Conservation (phyloP, 1,284 basidiomycete genomes). For the Irpex rosettiformis region DNA sequence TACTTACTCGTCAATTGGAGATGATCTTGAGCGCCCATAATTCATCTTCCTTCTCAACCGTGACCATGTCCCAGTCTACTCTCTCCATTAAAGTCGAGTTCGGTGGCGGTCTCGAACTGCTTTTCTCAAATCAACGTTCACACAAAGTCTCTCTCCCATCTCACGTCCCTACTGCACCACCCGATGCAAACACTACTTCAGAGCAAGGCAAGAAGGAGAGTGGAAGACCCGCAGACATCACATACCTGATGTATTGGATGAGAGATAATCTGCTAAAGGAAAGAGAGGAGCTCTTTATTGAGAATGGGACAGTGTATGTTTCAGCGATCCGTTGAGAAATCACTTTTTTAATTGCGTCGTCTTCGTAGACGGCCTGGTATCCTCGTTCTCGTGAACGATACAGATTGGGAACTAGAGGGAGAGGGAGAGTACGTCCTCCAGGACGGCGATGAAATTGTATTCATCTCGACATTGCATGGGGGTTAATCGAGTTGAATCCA, state of each 20-base stretch:
- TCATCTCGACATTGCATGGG: slow-evolving; percentile 95
- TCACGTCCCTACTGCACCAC: slow-evolving; percentile 25
- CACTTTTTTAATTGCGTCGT: background rate
- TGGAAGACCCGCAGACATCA: slow-evolving; percentile 59
- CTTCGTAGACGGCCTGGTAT: slow-evolving; percentile 88
- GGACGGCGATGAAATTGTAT: slow-evolving; percentile 86
- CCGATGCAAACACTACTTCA: slow-evolving; percentile 1
- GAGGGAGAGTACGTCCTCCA: slow-evolving; percentile 86
- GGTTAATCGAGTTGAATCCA: too few species aligned
- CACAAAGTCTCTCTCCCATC: slow-evolving; percentile 64
- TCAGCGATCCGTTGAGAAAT: background rate
- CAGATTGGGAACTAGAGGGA: slow-evolving; percentile 97
- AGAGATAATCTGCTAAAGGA: slow-evolving; percentile 79
- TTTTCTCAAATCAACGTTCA: slow-evolving; percentile 68
- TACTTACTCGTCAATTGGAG: background rate
- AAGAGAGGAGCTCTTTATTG: slow-evolving; percentile 86
- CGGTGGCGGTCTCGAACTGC: slow-evolving; percentile 78
- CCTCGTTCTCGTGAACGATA: slow-evolving; percentile 92
- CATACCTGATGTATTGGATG: slow-evolving; percentile 79
- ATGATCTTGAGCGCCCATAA: slow-evolving; percentile 5
- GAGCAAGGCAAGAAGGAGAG: slow-evolving; percentile 22
- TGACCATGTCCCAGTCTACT: slow-evolving; percentile 11
- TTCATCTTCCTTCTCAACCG: background rate
- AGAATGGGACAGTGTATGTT: slow-evolving; percentile 85
- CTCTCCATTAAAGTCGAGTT: slow-evolving; percentile 59